phyloP scores from a whole-genome alignment of 2,329 filamentous ascomycete species.

The Dactylellina drechsleri region DNA sequence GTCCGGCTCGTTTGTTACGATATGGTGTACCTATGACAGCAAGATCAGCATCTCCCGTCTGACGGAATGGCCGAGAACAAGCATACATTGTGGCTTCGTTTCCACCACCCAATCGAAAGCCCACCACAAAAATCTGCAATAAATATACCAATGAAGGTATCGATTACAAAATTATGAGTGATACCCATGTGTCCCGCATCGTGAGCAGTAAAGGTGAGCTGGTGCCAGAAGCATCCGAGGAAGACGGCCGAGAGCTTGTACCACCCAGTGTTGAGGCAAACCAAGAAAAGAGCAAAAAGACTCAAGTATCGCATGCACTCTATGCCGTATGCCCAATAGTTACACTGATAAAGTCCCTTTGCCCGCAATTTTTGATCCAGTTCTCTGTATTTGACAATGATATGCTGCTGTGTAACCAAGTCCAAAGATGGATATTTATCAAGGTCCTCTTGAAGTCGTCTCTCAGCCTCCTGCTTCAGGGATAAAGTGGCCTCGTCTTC shows the following conservation, averaged over 20 bases:
- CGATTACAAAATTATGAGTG: slow-evolving; percentile 85
- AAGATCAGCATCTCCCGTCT: slow-evolving; percentile 4
- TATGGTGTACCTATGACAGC: slow-evolving; percentile 74
- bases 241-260: slow-evolving; percentile 77
- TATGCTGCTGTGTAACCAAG: slow-evolving; percentile 74
- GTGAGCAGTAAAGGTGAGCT: slow-evolving; percentile 91
- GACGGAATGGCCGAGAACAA: too few species aligned
- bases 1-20: slow-evolving; percentile 93
- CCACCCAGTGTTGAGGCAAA: slow-evolving; percentile 72
- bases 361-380: slow-evolving; percentile 76
- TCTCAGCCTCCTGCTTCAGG: slow-evolving; percentile 44
- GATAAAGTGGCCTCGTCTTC: slow-evolving; percentile 62
- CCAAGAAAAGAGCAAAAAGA: slow-evolving; percentile 72
- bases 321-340: slow-evolving; percentile 80
- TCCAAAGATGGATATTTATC: slow-evolving; percentile 85
- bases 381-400: slow-evolving; percentile 82
- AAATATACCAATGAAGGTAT: slow-evolving; percentile 86
- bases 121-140: slow-evolving; percentile 91
- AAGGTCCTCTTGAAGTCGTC: slow-evolving; percentile 70
- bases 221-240: slow-evolving; percentile 89
- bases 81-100: slow-evolving; percentile 84
- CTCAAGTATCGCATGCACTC: slow-evolving; percentile 78
- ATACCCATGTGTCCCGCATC: slow-evolving; percentile 98
- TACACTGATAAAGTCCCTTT: slow-evolving; percentile 83
- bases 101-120: slow-evolving; percentile 95